Base-by-base conservation (phyloP, 139 green algal genomes). In the Ettlia oleoabundans region DNA sequence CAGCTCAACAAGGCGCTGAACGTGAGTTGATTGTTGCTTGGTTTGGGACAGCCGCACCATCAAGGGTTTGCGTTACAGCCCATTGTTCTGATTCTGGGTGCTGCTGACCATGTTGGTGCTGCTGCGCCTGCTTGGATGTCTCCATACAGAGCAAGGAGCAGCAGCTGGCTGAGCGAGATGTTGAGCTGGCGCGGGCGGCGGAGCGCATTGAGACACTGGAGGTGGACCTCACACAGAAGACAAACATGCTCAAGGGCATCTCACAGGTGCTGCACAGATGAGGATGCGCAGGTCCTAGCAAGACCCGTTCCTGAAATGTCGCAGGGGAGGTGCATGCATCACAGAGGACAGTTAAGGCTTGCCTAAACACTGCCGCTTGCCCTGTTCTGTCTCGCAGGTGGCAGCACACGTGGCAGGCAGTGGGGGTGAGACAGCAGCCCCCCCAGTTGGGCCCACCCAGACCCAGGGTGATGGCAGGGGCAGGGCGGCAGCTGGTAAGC, bases 61-160 rank as follows among this genome's bases (percentile, higher is more conserved):
- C n/a, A n/a, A n/a, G n/a, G n/a, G n/a, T n/a, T n/a, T n/a, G n/a
- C n/a, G n/a, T n/a, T n/a, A n/a, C n/a, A n/a, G n/a, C n/a, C n/a
- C n/a, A n/a, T n/a, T n/a, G n/a, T n/a, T n/a, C n/a, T n/a, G n/a
- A n/a, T n/a, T n/a, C n/a, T n/a, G n/a, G n/a, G n/a, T n/a, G n/a
- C n/a, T n/a, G 18, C 61, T 38, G 24, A 9, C 26, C 4, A 4
- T 38, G 15, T 9, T 13, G n/a, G 61, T 67, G 61, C 61, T 37
- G 24, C 35, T 22, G 15, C 32, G 55, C 10, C 55, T 65, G 13
- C 64, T 30, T 26, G 1, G 5, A 21, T 18, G 21, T 55, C 3
- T 19, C 22, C 66, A 33, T 78, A 47, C 72, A 78, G 72, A 47
- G 15, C 72, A 78, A 78, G 47, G 51, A 78, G 3, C 32, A 10